Evolutionary conservation across 108 stramenopile genomes (phyloP), one percentile per base, ranked within the genome.

Genomic region (Conticribra guillardii): DNA sequence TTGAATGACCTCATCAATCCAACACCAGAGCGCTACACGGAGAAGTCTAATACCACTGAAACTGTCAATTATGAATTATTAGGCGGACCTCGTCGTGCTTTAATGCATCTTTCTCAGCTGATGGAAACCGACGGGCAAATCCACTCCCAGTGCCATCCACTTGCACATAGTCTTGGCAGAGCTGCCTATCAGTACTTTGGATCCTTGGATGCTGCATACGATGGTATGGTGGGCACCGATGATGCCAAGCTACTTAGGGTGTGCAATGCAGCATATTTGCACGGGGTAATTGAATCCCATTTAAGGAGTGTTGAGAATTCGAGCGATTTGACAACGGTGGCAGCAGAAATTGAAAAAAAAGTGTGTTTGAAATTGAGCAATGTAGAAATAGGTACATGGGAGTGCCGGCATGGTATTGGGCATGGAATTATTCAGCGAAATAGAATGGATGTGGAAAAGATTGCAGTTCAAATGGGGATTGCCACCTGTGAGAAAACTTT

Each of bases 211-310:
- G 69, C 59, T 9, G 69, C 60, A 28, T 60, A 27, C 24, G 69
- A 70, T 52, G 46, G 31, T 31, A 61, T 70, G 59, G 47, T 60
- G 5, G 51, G 60, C 19, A 61, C 51, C 0, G 67, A 74, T 16
- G 65, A 58, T 37, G 66, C 73, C 18, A 51, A 59, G 7, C 45
- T 74, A 32, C 52, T 74, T 23, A 52, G 73, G 34, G 26, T 64
- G 27, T 74, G 73, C 67, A 74, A 74, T 52, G 73, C 66, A 4
- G 73, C 73, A 24, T 74, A 34, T 55, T 31, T 74, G 16, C 73
- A 74, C 37, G 73, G 73, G 0, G 67, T 74, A 18, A 74, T 68
- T 31, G 66, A 74, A 52, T 54, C 30, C 34, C 54, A 74, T 59
- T 45, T 74, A 46, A 64, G 58, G 27, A 32, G 45, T 41, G 45